These are phyloP conservation scores for Phyllosticta citrichinensis DNA, from an alignment of 2,329 filamentous ascomycete species.

Conservation along the genomic window DNA sequence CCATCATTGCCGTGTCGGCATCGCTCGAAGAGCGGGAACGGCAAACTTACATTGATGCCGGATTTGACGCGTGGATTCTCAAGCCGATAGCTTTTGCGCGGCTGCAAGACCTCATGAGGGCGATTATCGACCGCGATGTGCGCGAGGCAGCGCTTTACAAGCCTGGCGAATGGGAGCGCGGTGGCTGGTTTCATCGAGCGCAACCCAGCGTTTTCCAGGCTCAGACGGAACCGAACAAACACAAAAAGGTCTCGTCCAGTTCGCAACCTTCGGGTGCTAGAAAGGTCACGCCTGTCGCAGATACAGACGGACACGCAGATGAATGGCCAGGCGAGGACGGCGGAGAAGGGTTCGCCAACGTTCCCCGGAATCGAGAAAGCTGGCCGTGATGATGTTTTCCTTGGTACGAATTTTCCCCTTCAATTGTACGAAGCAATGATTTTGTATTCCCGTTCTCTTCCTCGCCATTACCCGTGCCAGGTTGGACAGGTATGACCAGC, in stretches of 20 bases:
- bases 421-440: background rate
- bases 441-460: background rate
- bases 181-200: slow-evolving; percentile 64
- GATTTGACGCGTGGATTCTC: slow-evolving; percentile 85
- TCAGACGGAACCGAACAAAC: slow-evolving; percentile 23
- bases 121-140: slow-evolving; percentile 52
- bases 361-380: background rate
- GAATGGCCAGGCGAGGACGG: background rate
- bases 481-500: background rate
- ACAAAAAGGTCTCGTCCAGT: background rate
- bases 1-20: slow-evolving; percentile 80
- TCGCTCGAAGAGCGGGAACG: slow-evolving; percentile 63
- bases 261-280: background rate
- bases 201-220: slow-evolving; percentile 29
- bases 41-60: slow-evolving; percentile 60
- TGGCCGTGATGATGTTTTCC: background rate
- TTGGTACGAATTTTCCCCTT: background rate
- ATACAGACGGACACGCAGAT: background rate
- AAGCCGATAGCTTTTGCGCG: slow-evolving; percentile 79
- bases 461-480: background rate
- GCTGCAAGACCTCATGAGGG: slow-evolving; percentile 56
- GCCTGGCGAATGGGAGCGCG: slow-evolving; percentile 69
- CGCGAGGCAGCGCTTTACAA: slow-evolving; percentile 57
- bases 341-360: background rate
- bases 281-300: background rate